phyloP scores from a whole-genome alignment of 495 filamentous ascomycete genomes.

The Talaromyces borbonicus region DNA sequence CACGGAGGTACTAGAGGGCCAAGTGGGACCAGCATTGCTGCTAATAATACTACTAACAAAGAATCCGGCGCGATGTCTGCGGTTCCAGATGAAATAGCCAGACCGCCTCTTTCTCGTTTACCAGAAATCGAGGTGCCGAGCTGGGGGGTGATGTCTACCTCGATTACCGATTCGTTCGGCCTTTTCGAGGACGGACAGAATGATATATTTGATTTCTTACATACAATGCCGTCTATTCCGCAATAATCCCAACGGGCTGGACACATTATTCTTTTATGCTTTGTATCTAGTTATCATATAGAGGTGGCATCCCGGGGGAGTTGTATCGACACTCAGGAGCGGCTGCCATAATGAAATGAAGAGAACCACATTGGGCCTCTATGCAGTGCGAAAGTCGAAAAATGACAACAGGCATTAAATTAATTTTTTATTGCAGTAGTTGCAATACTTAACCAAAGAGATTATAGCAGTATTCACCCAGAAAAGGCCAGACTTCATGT shows the following conservation, averaged over 20 bases:
- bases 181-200: slow-evolving; percentile 37
- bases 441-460: neutral
- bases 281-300: too few species aligned
- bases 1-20: neutral
- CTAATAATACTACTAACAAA: slow-evolving; percentile 9
- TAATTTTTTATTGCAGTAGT: neutral
- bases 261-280: too few species aligned
- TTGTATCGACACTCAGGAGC: too few species aligned
- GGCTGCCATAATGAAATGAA: too few species aligned
- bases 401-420: neutral
- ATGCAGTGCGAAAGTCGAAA: neutral
- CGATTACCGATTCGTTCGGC: slow-evolving; percentile 35
- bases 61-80: slow-evolving; percentile 6
- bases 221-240: slow-evolving; percentile 31
- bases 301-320: too few species aligned
- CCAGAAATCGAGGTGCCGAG: slow-evolving; percentile 32
- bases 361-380: neutral
- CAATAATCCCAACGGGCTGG: too few species aligned
- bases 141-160: slow-evolving; percentile 29
- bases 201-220: slow-evolving; percentile 36
- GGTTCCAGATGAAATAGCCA: slow-evolving; percentile 3
- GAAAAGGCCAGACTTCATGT: slow-evolving; percentile 3
- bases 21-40: neutral
- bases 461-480: neutral
- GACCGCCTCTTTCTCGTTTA: slow-evolving; percentile 22